phyloP scores from a whole-genome alignment of 108 stramenopile genomes.

The Pseudonitzschia delicatissima region DNA sequence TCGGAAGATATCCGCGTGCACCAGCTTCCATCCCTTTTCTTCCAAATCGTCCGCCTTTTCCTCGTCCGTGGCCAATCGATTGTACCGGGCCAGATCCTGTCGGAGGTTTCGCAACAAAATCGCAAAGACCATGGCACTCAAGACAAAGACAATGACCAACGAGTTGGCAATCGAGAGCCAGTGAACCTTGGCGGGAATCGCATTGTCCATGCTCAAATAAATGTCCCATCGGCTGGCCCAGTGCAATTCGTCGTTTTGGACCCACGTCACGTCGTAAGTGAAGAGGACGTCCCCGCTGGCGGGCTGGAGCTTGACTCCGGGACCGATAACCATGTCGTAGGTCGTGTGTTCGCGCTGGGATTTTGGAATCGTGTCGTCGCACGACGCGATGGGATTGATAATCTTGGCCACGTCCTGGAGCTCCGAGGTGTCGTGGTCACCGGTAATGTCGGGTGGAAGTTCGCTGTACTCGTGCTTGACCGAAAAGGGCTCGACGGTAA shows the following conservation, averaged over 20 bases:
- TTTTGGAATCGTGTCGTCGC: conserved; percentile 36
- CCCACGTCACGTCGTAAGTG: conserved; percentile 96
- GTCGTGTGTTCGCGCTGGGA: conserved; percentile 51
- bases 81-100: conserved; percentile 86
- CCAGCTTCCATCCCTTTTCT: conserved; percentile 98
- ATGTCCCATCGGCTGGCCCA: conserved; percentile 99
- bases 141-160: conserved; percentile 91
- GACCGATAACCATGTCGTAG: conserved; percentile 77
- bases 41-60: conserved; percentile 94
- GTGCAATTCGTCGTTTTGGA: conserved; percentile 60
- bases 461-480: conserved; percentile 88
- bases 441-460: conserved; percentile 45
- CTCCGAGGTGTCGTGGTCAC: conserved; percentile 5
- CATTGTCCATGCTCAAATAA: conserved; percentile 93
- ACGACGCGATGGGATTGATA: conserved; percentile 67
- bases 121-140: conserved; percentile 93
- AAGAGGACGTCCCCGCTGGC: conserved; percentile 85
- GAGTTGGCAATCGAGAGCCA: conserved; percentile 94
- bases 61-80: conserved; percentile 89
- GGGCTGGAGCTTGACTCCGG: conserved; percentile 57
- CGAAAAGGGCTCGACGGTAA: conserved; percentile 94
- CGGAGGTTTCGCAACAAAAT: conserved; percentile 90
- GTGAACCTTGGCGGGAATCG: conserved; percentile 91
- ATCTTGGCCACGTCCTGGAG: conserved; percentile 49
- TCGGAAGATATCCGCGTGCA: conserved; percentile 97